Base-by-base conservation (phyloP, 2,329 filamentous ascomycete genomes). In the Microcera coccophila region DNA sequence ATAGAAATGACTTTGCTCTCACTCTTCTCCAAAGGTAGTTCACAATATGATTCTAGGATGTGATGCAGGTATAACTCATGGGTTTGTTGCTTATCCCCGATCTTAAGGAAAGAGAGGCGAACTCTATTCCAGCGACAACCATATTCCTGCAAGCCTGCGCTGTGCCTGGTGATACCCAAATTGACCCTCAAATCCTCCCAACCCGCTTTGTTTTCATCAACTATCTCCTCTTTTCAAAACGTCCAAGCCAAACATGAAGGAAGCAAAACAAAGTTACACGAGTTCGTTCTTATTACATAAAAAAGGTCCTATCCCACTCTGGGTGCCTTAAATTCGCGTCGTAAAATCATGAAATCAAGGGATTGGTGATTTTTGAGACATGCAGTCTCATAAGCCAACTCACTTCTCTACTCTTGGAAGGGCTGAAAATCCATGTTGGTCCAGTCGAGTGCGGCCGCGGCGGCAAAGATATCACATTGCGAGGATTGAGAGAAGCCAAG, bases 401-500 rank as follows among this genome's bases (percentile, higher is more conserved):
- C 8, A 5, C 15, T n/a, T 17, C 11, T 42, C 51, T 64, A 67
- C 36, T 67, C 60, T 22, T 55, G 55, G 31, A 66, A 64, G 33
- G 50, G 48, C 33, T 53, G 54, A 48, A 62, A 64, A 37, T 65
- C 61, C 47, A 65, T 46, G 39, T 52, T 58, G n/a, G 54, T 55
- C 68, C 71, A 73, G 37, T 75, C 69, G 43, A 72, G 59, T n/a
- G n/a, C n/a, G n/a, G n/a, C n/a, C n/a, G n/a, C n/a, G n/a, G n/a
- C n/a, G n/a, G 64, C 59, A 44, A 74, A 71, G 16, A 78, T 64
- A 34, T 78, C 75, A 40, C 75, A 73, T 26, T 76, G 74, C 3
- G 71, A 71, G 12, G 66, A 66, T 52, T 80, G 77, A 3, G 70
- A 75, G 54, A 73, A 79, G 18, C 74, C 73, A 29, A 73, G 62